phyloP scores from a whole-genome alignment of 805 yeast species.

The Citeromyces nyonsensis region DNA sequence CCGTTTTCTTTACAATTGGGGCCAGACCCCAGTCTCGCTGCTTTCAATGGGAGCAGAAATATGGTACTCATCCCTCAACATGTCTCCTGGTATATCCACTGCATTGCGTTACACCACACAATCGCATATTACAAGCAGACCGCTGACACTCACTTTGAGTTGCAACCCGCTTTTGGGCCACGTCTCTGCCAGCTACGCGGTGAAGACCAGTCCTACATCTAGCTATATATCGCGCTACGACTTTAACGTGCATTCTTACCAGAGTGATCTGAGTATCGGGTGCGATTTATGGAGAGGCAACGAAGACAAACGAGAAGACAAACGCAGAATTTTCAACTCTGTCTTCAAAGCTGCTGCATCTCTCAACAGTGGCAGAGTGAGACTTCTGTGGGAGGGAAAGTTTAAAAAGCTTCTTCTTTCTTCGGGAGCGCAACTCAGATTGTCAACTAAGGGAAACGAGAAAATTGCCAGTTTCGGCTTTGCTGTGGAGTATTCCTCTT shows the following conservation, averaged over 20 bases:
- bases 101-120: slow-evolving; percentile 77
- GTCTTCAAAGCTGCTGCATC: slow-evolving; percentile 66
- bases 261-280: slow-evolving; percentile 76
- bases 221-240: slow-evolving; percentile 78
- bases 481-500: too few species aligned
- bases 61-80: slow-evolving; percentile 73
- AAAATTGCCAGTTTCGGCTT: too few species aligned
- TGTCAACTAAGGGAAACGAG: not conserved
- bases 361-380: slow-evolving; percentile 41
- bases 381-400: slow-evolving; percentile 79
- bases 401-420: slow-evolving; percentile 65
- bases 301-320: slow-evolving; percentile 16
- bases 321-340: slow-evolving; percentile 42
- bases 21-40: slow-evolving; percentile 29
- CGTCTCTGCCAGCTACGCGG: slow-evolving; percentile 74
- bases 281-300: slow-evolving; percentile 56
- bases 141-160: slow-evolving; percentile 75
- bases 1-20: slow-evolving; percentile 60
- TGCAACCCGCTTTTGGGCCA: slow-evolving; percentile 87
- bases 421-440: slow-evolving; percentile 29
- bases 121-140: slow-evolving; percentile 77
- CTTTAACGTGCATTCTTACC: slow-evolving; percentile 82
- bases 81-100: slow-evolving; percentile 83
- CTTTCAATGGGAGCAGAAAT: slow-evolving; percentile 71
- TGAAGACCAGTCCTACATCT: slow-evolving; percentile 58